These are phyloP conservation scores for Saprolegnia diclina DNA, from an alignment of 352 stramenopile species.

Conservation along the genomic window DNA sequence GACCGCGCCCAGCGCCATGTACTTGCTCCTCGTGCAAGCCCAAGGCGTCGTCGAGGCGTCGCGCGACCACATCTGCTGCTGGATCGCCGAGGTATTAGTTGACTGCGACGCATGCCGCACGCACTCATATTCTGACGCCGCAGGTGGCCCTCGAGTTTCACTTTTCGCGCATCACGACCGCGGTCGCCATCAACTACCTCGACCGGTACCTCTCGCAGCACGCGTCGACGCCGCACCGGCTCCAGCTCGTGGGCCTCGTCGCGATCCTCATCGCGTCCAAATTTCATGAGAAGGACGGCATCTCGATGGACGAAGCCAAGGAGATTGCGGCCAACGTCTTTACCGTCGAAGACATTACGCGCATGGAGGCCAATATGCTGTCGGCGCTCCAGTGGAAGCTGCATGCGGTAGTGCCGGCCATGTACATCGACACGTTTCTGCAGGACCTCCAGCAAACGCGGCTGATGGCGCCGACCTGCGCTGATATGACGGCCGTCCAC, in stretches of 20 bases:
- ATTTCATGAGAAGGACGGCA: conserved; percentile 29
- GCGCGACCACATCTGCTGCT: conserved; percentile 8
- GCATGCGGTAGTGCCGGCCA: conserved; percentile 27
- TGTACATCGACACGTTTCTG: conserved; percentile 29
- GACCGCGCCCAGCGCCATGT: background rate
- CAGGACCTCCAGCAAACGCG: conserved; percentile 26
- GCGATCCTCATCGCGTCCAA: conserved; percentile 33
- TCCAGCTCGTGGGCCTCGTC: conserved; percentile 33
- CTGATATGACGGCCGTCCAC: background rate
- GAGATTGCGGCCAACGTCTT: conserved; percentile 29
- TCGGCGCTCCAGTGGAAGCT: conserved; percentile 30
- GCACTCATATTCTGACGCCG: background rate
- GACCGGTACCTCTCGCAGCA: conserved; percentile 29
- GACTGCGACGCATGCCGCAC: background rate
- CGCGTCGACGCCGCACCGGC: conserved; percentile 24
- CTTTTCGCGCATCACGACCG: conserved; percentile 26
- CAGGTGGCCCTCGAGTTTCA: conserved; percentile 27
- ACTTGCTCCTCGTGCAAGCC: conserved; percentile 4
- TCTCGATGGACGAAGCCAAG: conserved; percentile 29
- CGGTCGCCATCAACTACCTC: conserved; percentile 34
- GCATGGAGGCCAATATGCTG: conserved; percentile 31
- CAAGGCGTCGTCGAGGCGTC: conserved; percentile 10
- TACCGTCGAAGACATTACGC: conserved; percentile 20
- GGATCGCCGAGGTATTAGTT: conserved; percentile 4
- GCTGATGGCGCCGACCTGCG: background rate